These are phyloP conservation scores for Acidomyces sp. DNA, from an alignment of 495 filamentous ascomycete genomes.

Conservation along the genomic window DNA sequence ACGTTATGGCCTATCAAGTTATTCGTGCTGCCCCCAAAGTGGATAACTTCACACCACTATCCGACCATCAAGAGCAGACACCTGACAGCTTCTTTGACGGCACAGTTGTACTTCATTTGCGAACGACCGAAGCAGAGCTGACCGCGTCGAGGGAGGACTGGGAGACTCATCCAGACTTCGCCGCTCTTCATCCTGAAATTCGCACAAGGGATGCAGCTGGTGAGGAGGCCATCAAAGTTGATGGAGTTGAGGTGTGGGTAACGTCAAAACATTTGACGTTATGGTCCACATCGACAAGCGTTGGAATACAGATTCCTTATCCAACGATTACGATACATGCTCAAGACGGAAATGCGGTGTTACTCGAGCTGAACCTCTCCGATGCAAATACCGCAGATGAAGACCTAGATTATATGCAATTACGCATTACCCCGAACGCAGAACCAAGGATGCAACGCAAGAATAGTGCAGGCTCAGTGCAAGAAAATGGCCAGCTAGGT, in stretches of 20 bases:
- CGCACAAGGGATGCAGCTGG: constrained; percentile 9
- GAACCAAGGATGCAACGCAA: too few relatives aligned
- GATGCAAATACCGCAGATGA: constrained; percentile 41
- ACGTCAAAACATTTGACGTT: constrained; percentile 63
- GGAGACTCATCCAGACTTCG: constrained; percentile 25
- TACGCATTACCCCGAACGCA: constrained; percentile 55
- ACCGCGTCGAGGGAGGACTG: constrained; percentile 36
- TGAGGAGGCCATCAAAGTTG: constrained; percentile 32
- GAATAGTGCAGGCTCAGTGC: constrained; percentile 11
- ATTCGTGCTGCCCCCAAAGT: constrained; percentile 30
- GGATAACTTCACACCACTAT: constrained; percentile 54
- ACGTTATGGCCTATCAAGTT: constrained; percentile 11
- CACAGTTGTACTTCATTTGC: constrained; percentile 62
- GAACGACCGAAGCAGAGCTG: constrained; percentile 49
- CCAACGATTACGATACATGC: constrained; percentile 81
- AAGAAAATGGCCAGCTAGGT: not conserved
- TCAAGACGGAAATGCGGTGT: constrained; percentile 50
- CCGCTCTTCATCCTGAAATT: constrained; percentile 1
- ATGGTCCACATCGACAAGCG: constrained; percentile 45
- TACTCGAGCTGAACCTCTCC: constrained; percentile 62
- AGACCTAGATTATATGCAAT: constrained; percentile 52
- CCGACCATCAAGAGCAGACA: constrained; percentile 71
- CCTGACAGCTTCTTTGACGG: constrained; percentile 69
- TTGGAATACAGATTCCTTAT: constrained; percentile 73
- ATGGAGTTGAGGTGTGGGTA: constrained; percentile 70